Base-by-base conservation (phyloP, 257 asterid genomes). In the Solanum boliviense region DNA sequence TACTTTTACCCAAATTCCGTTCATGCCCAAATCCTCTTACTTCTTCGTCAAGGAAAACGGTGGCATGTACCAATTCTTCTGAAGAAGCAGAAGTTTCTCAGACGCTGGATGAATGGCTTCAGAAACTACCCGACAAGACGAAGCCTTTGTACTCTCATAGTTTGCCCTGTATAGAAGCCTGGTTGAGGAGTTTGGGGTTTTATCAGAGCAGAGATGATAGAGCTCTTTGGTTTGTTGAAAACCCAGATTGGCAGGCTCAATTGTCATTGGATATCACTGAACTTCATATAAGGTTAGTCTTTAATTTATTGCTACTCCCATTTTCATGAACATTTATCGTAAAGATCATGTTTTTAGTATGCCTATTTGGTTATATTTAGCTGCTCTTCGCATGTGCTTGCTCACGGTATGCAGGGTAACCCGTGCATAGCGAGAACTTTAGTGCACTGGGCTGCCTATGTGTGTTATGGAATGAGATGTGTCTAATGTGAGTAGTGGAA, bases 121-220 rank as follows among this genome's bases (percentile, higher is more conserved):
- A 96, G 90, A 96, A 91, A 89, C 85, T 97, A 44, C 99, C 99
- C 10, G 99, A 97, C 13, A 97, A 94, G 88, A 93, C 92, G 92
- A 97, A 95, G 89, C 91, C 99, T 20, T 86, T 97, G 81, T 97
- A 97, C 82, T 92, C 99, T 73, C 99, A 96, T 91, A 97, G 99
- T 89, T 92, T 97, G 92, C 99, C 99, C 11, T 95, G 98, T 89
- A 91, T 97, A 15, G 99, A 97, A 88, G 98, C 99, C 1, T 97
- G 99, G 99, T 88, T 97, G 89, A 94, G 87, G 88, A 94, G 90
- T 87, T 90, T 96, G 83, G 98, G 98, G 41, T 97, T 97, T 94
- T 73, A 86, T 70, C 99, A 95, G 92, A 97, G 96, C 31, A 91
- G 91, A 91, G 99, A 97, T 11, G 98, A 97, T 88, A 91, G 98